phyloP scores from a whole-genome alignment of 2,329 filamentous ascomycete genomes.

The Aureobasidium melanogenum region DNA sequence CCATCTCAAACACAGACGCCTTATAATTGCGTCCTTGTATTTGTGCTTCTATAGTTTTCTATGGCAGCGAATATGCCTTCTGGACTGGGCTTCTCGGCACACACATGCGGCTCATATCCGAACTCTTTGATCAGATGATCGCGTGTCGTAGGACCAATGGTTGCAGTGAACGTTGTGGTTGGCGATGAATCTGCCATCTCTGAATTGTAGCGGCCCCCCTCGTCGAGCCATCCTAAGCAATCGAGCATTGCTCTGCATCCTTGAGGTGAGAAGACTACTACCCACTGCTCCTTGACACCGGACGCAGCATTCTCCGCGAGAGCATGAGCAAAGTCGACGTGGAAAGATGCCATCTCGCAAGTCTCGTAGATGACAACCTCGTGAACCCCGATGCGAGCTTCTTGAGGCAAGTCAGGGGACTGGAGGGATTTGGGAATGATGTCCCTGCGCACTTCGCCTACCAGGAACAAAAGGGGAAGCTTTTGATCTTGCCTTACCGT shows the following conservation, averaged over 20 bases:
- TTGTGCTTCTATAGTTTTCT: slow-evolving; percentile 1
- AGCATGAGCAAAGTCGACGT: slow-evolving; percentile 48
- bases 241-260: slow-evolving; percentile 54
- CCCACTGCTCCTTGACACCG: slow-evolving; percentile 48
- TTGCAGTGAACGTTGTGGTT: slow-evolving; percentile 56
- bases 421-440: slow-evolving; percentile 78
- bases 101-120: slow-evolving; percentile 65
- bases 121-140: slow-evolving; percentile 61
- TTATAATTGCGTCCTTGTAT: not conserved
- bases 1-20: not conserved
- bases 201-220: slow-evolving; percentile 26
- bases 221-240: slow-evolving; percentile 39
- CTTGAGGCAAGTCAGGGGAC: slow-evolving; percentile 41
- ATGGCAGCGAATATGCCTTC: slow-evolving; percentile 51
- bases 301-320: slow-evolving; percentile 12
- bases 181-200: slow-evolving; percentile 17
- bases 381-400: slow-evolving; percentile 55
- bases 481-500: slow-evolving; percentile 31
- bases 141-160: slow-evolving; percentile 88
- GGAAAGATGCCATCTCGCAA: slow-evolving; percentile 70
- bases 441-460: slow-evolving; percentile 82
- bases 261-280: slow-evolving; percentile 61
- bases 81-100: slow-evolving; percentile 71
- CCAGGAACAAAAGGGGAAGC: slow-evolving; percentile 70
- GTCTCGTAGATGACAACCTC: slow-evolving; percentile 86